Conservation (phyloP, 1,284 basidiomycete genomes). For the Naganishia sp. region DNA sequence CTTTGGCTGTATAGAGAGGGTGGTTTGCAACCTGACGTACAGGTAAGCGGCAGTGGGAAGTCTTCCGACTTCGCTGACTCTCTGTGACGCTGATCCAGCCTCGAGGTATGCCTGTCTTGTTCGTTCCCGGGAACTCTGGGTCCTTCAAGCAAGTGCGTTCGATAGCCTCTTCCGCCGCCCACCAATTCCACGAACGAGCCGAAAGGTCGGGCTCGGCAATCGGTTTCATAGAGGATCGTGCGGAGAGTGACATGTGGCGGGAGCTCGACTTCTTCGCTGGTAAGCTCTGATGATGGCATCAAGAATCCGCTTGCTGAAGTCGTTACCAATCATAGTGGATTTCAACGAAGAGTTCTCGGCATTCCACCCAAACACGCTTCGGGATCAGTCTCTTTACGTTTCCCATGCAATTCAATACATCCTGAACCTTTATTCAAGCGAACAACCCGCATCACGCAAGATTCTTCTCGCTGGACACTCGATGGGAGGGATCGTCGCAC, state of each 20-base stretch:
- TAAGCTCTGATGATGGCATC: slow-evolving; percentile 47
- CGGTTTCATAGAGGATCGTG: not conserved
- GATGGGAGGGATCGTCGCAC: slow-evolving; percentile 96
- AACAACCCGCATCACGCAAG: slow-evolving; percentile 38
- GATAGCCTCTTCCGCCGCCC: slow-evolving; percentile 83
- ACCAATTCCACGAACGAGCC: slow-evolving; percentile 66
- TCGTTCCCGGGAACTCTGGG: slow-evolving; percentile 96
- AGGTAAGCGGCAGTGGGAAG: slow-evolving; percentile 56
- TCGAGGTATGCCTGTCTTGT: slow-evolving; percentile 76
- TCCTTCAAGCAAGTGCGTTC: slow-evolving; percentile 92
- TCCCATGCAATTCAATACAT: slow-evolving; percentile 73
- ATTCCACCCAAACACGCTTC: slow-evolving; percentile 85
- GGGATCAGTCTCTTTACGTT: slow-evolving; percentile 78
- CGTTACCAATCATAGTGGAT: slow-evolving; percentile 64
- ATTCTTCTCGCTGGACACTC: slow-evolving; percentile 89
- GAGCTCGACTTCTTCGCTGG: slow-evolving; percentile 82
- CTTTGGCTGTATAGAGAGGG: slow-evolving; percentile 90
- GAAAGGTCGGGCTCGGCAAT: slow-evolving; percentile 55
- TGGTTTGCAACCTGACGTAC: slow-evolving; percentile 67
- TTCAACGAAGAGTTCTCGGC: slow-evolving; percentile 98
- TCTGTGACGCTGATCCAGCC: slow-evolving; percentile 50
- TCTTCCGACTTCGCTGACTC: slow-evolving; percentile 19
- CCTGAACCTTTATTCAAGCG: slow-evolving; percentile 68
- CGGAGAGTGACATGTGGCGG: slow-evolving; percentile 35
- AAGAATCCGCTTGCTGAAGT: too few relatives aligned